Percentiles rank a stretch among this genome's conserved stretches.
Evolutionary conservation across 2,329 filamentous ascomycete species (phyloP).

Genomic region (Aspergillus sp.): DNA sequence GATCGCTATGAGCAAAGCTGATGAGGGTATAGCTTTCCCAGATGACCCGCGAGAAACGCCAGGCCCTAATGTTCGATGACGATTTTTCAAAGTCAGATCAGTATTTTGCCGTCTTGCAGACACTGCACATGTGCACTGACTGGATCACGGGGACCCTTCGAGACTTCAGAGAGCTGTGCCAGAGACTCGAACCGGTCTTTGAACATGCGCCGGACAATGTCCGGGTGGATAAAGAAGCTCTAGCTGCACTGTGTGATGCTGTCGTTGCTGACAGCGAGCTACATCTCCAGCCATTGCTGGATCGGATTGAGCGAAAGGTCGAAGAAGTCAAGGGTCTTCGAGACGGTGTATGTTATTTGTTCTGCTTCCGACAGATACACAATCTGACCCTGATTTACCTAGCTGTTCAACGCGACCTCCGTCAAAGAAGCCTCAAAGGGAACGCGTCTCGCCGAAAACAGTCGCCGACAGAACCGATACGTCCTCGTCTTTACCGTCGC

Average conservation of each 20-base stretch:
- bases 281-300: not conserved
- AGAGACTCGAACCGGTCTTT: not conserved
- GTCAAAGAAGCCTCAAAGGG: not conserved
- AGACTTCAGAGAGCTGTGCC: not conserved
- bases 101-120: not conserved
- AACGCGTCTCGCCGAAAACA: not conserved
- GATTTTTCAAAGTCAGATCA: not conserved
- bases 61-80: not conserved
- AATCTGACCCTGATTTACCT: not conserved
- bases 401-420: not conserved
- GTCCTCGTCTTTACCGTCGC: not conserved
- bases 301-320: not conserved
- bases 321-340: not conserved
- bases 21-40: not conserved
- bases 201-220: not conserved
- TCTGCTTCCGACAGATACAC: too few species aligned
- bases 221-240: not conserved
- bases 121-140: not conserved
- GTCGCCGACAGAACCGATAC: not conserved
- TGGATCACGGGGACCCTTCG: not conserved
- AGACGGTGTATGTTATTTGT: not conserved
- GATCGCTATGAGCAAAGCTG: not conserved
- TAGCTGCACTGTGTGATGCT: not conserved
- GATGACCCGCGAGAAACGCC: not conserved
- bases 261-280: not conserved